Evolutionary conservation across 139 green algal genomes (phyloP).

Genomic region (Raphidocelis subcapitata): DNA sequence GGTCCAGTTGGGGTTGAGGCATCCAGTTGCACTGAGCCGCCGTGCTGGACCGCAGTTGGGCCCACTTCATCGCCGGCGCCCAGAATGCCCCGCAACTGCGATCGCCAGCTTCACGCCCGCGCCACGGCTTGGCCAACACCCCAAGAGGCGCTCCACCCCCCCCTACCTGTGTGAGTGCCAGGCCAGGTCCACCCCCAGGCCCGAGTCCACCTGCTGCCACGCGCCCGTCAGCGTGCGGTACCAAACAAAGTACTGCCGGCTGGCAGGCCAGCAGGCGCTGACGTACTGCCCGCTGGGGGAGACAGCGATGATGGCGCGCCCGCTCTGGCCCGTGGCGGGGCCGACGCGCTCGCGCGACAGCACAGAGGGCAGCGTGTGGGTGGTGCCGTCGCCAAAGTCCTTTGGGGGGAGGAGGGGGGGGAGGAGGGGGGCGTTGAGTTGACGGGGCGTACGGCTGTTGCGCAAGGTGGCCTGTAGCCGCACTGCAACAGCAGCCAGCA

Average conservation of each 20-base stretch:
- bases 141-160: background rate
- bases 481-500: too few species aligned
- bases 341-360: slow-evolving; percentile 15
- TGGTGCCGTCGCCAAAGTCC: too few species aligned
- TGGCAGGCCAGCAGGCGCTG: slow-evolving; percentile 41
- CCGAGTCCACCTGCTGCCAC: slow-evolving; percentile 26
- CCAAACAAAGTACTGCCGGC: slow-evolving; percentile 43
- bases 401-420: too few species aligned
- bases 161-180: slow-evolving; percentile 26
- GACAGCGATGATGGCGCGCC: slow-evolving; percentile 18
- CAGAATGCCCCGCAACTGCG: too few species aligned
- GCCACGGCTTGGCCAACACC: background rate
- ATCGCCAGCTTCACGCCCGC: background rate
- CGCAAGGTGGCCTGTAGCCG: too few species aligned
- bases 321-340: background rate
- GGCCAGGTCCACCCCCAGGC: slow-evolving; percentile 19
- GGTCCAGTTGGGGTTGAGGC: background rate
- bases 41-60: too few species aligned
- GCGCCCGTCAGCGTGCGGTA: slow-evolving; percentile 23
- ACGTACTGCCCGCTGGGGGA: slow-evolving; percentile 40
- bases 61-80: too few species aligned
- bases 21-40: too few species aligned
- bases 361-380: background rate
- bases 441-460: too few species aligned
- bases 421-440: too few species aligned